Conservation (phyloP, 495 filamentous ascomycete species). For the Neurospora sp. region DNA sequence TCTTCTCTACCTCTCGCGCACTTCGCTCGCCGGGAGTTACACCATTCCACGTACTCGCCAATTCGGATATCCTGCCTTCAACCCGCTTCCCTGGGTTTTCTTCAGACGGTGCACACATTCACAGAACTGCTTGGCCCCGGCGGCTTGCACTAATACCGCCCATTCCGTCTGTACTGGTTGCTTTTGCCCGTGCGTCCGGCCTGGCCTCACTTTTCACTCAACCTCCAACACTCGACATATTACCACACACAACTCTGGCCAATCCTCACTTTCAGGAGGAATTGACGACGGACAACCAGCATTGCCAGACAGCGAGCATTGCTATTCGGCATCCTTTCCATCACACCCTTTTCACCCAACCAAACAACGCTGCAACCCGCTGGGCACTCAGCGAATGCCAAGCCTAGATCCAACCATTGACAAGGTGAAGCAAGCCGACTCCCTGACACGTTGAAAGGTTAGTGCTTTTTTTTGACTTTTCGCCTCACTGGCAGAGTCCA, state of each 20-base stretch:
- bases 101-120: not conserved
- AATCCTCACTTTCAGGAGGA: not conserved
- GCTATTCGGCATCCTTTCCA: not conserved
- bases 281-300: not conserved
- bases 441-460: constrained; percentile 27
- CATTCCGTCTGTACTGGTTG: not conserved
- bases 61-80: not conserved
- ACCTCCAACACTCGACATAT: not conserved
- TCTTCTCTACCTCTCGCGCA: not conserved
- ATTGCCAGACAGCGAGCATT: not conserved
- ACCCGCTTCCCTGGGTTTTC: not conserved
- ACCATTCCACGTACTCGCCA: not conserved
- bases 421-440: constrained; percentile 7
- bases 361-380: not conserved
- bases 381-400: not conserved
- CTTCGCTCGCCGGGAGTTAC: not conserved
- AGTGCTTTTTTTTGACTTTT: constrained; percentile 22
- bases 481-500: constrained; percentile 15
- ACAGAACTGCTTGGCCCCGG: not conserved
- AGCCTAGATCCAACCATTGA: not conserved
- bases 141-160: not conserved
- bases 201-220: not conserved
- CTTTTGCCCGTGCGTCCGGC: not conserved
- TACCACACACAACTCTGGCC: not conserved
- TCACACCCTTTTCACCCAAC: not conserved